Evolutionary conservation across 306 rosid genomes (phyloP), one percentile per base, ranked within the genome.

Genomic region (Vachellia collinsii): DNA sequence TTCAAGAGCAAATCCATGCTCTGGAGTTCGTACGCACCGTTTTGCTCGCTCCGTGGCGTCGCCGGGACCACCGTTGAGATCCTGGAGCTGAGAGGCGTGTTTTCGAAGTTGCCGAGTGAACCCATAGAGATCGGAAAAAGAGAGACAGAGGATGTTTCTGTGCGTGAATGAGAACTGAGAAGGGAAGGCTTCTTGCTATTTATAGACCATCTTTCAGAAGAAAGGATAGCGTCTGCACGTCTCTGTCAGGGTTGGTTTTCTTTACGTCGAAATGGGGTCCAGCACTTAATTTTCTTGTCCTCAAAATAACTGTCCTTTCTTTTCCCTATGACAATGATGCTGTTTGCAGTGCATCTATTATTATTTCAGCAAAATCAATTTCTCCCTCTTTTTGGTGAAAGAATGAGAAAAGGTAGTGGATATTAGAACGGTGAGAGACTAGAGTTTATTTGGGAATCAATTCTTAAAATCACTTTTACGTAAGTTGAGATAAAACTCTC

Each of bases 51-150:
- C 3, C 86, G 77, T 0, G 43, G 78, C 3, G 80, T 87, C 23
- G 94, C 94, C 7, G 97, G 98, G 19, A 94, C 98, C 73, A 88
- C 97, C 0, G 97, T 80, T 1, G 98, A 92, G 3, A 94, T 51
- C 54, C 51, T 84, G 1, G 80, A 7, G 42, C 17, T 63, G 34
- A 72, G 67, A n/a, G 79, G 9, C 19, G 78, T 51, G 42, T 23
- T 71, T 39, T 75, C 81, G 7, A 62, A 54, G 29, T 59, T 68
- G 54, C 67, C 53, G 3, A 82, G 46, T 43, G 87, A 42, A 63
- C 79, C 85, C 89, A 86, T 86, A 3, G 56, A 38, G 11, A 29
- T 29, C 34, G 34, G 34, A 29, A 7, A 11, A 70, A 53, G 16
- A 72, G 76, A 48, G 29, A 7, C 13, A 4, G 37, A 70, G 66